These are phyloP conservation scores for Globisporangium iwayamae DNA, from an alignment of 352 stramenopile species.

Conservation along the genomic window DNA sequence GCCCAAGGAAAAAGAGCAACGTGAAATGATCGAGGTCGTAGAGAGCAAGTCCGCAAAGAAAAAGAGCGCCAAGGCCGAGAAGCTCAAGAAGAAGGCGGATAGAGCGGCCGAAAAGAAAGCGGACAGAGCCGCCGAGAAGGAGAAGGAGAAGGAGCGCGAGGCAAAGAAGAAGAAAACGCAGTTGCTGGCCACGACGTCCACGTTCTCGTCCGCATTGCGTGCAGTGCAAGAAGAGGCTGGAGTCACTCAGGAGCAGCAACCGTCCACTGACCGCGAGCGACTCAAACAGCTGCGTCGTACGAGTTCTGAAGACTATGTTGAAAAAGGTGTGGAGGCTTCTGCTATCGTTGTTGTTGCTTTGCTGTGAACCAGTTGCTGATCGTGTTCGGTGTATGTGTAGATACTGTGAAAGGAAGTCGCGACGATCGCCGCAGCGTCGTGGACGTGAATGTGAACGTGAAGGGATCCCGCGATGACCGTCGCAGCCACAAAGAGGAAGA, in stretches of 20 bases:
- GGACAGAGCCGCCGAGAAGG: not conserved
- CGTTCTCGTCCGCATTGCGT: not conserved
- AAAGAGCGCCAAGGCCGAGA: constrained; percentile 5
- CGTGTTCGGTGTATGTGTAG: not conserved
- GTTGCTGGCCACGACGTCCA: not conserved
- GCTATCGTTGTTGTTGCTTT: not conserved
- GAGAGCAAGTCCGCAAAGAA: constrained; percentile 9
- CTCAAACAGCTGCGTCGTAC: not conserved
- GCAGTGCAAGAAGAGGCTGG: not conserved
- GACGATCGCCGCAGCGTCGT: not conserved
- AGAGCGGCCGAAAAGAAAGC: not conserved
- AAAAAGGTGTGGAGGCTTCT: not conserved
- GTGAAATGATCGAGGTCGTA: not conserved
- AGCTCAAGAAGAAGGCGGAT: constrained; percentile 10
- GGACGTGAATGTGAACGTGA: not conserved
- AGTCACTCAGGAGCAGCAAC: not conserved
- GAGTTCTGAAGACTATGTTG: not conserved
- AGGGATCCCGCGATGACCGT: not conserved
- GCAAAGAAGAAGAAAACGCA: constrained; percentile 1
- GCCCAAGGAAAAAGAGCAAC: not conserved
- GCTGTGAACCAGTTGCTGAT: not conserved
- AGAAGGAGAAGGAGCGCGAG: not conserved
- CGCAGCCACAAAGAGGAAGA: constrained; percentile 8
- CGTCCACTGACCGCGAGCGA: not conserved
- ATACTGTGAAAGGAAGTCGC: not conserved